phyloP scores from a whole-genome alignment of 2,329 filamentous ascomycete species.

The Ophiostoma angusticollis region DNA sequence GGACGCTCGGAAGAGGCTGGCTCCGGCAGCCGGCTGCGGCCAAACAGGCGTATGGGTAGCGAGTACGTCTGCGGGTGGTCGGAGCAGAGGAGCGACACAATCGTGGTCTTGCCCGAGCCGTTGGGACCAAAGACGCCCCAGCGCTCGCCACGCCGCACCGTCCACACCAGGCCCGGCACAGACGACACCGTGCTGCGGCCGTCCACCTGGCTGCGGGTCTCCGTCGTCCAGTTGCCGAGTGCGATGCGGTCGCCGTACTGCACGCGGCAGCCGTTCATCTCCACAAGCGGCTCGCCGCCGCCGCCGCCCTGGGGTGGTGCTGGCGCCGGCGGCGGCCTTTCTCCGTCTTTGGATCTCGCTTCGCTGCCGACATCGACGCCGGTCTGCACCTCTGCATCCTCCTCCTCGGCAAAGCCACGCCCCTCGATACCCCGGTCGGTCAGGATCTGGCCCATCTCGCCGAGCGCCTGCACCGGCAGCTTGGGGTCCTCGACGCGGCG shows the following conservation, averaged over 20 bases:
- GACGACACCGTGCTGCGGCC: conserved; percentile 34
- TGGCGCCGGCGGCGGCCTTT: background rate
- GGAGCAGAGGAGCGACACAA: conserved; percentile 83
- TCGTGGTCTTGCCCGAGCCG: conserved; percentile 88
- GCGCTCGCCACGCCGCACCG: conserved; percentile 66
- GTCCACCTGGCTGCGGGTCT: no score
- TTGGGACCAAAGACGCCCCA: conserved; percentile 93
- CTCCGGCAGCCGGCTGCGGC: conserved; percentile 64
- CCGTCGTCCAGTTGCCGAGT: conserved; percentile 70
- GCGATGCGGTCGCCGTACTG: conserved; percentile 66
- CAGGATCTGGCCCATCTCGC: conserved; percentile 37
- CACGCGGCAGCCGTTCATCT: conserved; percentile 78
- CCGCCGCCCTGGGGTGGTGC: conserved; percentile 1
- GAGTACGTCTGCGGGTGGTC: conserved; percentile 94
- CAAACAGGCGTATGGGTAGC: conserved; percentile 76
- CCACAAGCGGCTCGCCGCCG: conserved; percentile 58
- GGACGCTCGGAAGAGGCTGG: conserved; percentile 39
- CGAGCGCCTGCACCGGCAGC: conserved; percentile 34
- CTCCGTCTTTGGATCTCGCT: no score
- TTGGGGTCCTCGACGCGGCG: conserved; percentile 31
- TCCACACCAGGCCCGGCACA: conserved; percentile 64
- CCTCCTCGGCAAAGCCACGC: conserved; percentile 21
- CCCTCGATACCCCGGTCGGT: conserved; percentile 28
- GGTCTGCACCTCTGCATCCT: no score
- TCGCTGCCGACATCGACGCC: conserved; percentile 14